These are phyloP conservation scores for Dispira parvispora DNA, from an alignment of 192 early-diverging fungal genomes.

Conservation along the genomic window DNA sequence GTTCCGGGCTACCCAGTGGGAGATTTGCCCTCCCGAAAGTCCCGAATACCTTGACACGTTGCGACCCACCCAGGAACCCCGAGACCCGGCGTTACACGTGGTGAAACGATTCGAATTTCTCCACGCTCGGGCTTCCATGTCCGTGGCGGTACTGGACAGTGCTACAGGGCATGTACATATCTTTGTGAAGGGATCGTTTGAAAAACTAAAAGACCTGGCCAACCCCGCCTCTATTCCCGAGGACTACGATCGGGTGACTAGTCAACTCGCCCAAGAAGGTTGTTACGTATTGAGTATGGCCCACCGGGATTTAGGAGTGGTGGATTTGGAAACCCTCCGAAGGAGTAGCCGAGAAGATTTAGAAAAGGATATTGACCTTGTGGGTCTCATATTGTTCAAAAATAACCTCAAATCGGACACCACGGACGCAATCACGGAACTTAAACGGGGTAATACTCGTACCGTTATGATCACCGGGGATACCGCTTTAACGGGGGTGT, in stretches of 20 bases:
- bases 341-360: constrained; percentile 34
- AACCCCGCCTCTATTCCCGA: constrained; percentile 30
- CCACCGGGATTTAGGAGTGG: constrained; percentile 28
- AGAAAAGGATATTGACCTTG: constrained; percentile 34
- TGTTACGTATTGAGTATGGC: constrained; percentile 63
- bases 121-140: constrained; percentile 31
- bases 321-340: constrained; percentile 22
- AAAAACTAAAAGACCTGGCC: constrained; percentile 44
- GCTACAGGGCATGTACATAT: constrained; percentile 14
- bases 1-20: constrained; percentile 24
- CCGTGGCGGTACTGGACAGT: constrained; percentile 21
- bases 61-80: constrained; percentile 12
- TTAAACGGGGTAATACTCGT: constrained; percentile 50
- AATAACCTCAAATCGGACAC: constrained; percentile 66
- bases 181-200: constrained; percentile 37
- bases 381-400: constrained; percentile 57
- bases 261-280: constrained; percentile 41
- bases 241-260: constrained; percentile 34
- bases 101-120: constrained; percentile 35
- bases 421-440: constrained; percentile 39
- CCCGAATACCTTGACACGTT: constrained; percentile 23
- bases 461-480: constrained; percentile 77
- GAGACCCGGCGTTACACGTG: constrained; percentile 15
- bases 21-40: constrained; percentile 10
- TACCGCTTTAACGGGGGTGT: constrained; percentile 56